A percentile compares a stretch with the other conserved stretches of the same genome.
phyloP scores from a whole-genome alignment of 2,329 filamentous ascomycete species.

The Diaporthe capsici region DNA sequence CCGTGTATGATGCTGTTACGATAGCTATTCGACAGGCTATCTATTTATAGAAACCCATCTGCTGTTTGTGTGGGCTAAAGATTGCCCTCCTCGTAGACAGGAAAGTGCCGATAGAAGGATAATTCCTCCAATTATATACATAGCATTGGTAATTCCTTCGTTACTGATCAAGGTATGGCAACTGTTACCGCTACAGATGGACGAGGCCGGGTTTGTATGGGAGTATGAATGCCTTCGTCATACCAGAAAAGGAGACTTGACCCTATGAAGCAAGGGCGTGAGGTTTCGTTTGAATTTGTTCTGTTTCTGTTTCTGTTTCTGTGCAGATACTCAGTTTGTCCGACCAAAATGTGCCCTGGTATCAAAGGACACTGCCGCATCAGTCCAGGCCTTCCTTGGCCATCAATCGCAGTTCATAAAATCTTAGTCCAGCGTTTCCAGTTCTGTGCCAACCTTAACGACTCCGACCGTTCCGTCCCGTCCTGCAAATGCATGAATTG shows the following conservation, averaged over 20 bases:
- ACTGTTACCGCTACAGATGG: no score
- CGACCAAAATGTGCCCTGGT: neutral
- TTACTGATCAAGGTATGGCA: neutral
- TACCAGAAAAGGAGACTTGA: neutral
- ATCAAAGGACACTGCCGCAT: slow-evolving; percentile 18
- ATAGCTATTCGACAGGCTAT: neutral
- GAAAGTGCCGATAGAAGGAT: neutral
- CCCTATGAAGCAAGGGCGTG: neutral
- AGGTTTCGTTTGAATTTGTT: slow-evolving; percentile 27
- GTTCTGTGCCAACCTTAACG: slow-evolving; percentile 15
- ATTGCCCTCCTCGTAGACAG: neutral
- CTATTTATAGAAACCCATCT: neutral
- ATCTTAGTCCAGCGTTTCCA: slow-evolving; percentile 16
- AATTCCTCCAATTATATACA: neutral
- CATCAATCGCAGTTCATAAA: slow-evolving; percentile 24
- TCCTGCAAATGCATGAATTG: slow-evolving; percentile 18
- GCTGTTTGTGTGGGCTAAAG: neutral
- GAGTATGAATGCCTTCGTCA: neutral
- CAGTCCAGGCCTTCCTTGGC: slow-evolving; percentile 7
- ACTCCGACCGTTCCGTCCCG: slow-evolving; percentile 23
- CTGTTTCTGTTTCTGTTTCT: slow-evolving; percentile 19
- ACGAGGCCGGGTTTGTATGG: neutral
- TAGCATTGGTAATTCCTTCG: no score
- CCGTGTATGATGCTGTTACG: neutral
- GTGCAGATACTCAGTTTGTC: slow-evolving; percentile 30